Conservation (phyloP, 495 filamentous ascomycete species). For the Neurospora hispaniola region DNA sequence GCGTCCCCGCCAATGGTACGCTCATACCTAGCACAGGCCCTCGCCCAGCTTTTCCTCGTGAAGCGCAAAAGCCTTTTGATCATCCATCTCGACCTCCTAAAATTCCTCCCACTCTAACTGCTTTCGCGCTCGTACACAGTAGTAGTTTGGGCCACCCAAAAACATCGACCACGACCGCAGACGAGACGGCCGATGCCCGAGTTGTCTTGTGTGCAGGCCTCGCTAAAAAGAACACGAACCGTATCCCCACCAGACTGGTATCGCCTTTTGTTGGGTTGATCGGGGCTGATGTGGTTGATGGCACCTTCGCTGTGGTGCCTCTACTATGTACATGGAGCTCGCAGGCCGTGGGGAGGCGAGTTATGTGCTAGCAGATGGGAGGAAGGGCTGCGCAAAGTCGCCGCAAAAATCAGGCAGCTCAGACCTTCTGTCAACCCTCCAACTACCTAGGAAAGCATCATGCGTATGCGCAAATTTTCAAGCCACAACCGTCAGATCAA, state of each 20-base stretch:
- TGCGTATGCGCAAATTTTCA: neutral
- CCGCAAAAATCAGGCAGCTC: neutral
- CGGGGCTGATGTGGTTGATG: neutral
- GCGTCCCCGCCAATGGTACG: neutral
- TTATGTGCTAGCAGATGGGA: neutral
- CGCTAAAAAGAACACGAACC: neutral
- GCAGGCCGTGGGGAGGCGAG: neutral
- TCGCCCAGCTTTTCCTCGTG: neutral
- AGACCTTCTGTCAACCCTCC: neutral
- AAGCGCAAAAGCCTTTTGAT: neutral
- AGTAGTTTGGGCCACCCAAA: neutral
- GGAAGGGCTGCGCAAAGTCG: neutral
- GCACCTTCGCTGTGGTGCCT: neutral
- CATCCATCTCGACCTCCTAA: neutral
- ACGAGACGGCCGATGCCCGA: neutral
- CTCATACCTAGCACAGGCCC: neutral
- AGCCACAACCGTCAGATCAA: neutral
- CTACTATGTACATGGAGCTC: neutral
- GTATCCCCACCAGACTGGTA: neutral
- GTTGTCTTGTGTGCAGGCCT: neutral
- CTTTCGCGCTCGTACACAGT: neutral
- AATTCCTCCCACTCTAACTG: neutral
- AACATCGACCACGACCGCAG: neutral
- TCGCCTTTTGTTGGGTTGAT: neutral
- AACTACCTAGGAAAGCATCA: neutral